Evolutionary conservation across 441 rosid genomes (phyloP).

Genomic region (Euphorbia schlechtendalii): DNA sequence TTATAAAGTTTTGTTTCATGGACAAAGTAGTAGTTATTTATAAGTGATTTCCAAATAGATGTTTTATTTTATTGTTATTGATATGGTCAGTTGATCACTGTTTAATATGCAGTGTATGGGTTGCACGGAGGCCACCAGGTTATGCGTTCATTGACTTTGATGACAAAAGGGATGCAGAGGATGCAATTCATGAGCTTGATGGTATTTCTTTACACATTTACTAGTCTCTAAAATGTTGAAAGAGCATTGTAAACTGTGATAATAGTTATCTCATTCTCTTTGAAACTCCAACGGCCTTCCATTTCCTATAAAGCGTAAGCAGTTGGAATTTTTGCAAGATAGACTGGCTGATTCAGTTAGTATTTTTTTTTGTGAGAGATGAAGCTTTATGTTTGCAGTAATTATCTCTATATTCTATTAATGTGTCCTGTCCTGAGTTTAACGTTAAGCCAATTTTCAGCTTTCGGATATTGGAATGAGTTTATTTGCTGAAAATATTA

Average conservation of each 20-base stretch:
- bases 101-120: slow-evolving; percentile 71
- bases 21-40: neutral
- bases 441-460: too few relatives aligned
- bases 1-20: neutral
- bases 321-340: neutral
- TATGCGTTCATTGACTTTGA: slow-evolving; percentile 90
- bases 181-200: slow-evolving; percentile 74
- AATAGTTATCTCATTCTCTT: neutral
- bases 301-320: neutral
- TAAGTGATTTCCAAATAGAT: neutral
- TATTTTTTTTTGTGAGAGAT: neutral
- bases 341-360: neutral
- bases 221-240: neutral
- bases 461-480: too few relatives aligned
- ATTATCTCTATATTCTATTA: too few relatives aligned
- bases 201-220: slow-evolving; percentile 29
- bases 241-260: neutral
- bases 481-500: too few relatives aligned
- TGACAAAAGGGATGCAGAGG: slow-evolving; percentile 81
- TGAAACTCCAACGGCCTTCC: slow-evolving; percentile 4
- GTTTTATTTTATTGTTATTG: neutral
- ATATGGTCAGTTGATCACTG: neutral
- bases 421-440: too few relatives aligned
- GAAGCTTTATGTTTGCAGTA: too few relatives aligned
- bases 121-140: slow-evolving; percentile 90